Conservation (phyloP, 768 basidiomycete species). For the Nidularia pulvinata region DNA sequence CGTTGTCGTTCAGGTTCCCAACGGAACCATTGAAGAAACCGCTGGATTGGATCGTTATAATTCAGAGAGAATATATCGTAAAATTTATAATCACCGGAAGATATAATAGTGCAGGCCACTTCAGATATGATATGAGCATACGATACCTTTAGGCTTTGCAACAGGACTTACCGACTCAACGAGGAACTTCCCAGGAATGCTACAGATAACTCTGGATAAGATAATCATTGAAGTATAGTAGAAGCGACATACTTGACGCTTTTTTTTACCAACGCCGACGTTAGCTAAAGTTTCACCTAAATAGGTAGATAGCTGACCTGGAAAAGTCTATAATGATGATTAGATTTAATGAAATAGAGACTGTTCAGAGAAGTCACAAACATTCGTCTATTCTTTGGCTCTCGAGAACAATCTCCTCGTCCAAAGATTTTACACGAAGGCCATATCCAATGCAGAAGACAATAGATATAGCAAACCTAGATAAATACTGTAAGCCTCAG, state of each 20-base stretch:
- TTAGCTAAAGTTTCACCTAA: too few relatives aligned
- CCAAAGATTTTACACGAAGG: conserved; percentile 14
- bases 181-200: conserved; percentile 13
- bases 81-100: conserved; percentile 3
- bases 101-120: conserved; percentile 12
- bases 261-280: too few relatives aligned
- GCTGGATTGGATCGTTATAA: conserved; percentile 8
- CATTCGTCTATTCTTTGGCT: conserved; percentile 17
- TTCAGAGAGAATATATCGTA: conserved; percentile 3
- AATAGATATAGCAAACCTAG: conserved; percentile 18
- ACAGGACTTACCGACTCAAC: conserved; percentile 8
- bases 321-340: neutral
- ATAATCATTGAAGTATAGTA: neutral
- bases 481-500: neutral
- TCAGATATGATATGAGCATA: too few relatives aligned
- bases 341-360: neutral
- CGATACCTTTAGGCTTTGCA: too few relatives aligned
- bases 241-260: neutral
- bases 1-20: conserved; percentile 19
- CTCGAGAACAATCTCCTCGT: conserved; percentile 15
- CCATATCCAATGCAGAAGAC: conserved; percentile 19
- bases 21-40: conserved; percentile 26
- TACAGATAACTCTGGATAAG: neutral
- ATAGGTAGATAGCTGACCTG: neutral
- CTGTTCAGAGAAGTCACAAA: conserved; percentile 6